Evolutionary conservation across 495 filamentous ascomycete species (phyloP), one percentile per base, ranked within the genome.

Genomic region (Achaetomiella virescens): DNA sequence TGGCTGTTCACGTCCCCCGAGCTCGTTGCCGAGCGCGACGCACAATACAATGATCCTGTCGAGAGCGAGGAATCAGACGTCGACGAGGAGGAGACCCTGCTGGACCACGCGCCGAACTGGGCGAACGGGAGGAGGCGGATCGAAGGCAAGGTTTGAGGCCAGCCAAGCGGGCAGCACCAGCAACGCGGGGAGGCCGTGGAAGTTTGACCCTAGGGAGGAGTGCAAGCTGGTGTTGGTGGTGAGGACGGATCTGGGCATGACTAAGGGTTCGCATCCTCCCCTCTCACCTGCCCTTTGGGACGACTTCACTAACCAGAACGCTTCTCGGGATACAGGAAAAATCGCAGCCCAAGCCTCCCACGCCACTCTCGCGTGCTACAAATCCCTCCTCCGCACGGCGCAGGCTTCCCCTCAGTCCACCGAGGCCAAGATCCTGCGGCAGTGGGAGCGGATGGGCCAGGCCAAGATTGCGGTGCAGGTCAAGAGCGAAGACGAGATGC

Each of bases 321-420:
- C 8, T 47, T 49, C 46, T 46, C 11, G n/a, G 4, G 2, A 15
- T 3, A 49, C 58, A 96, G 93, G 93, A 58, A 98, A 98, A 81
- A 97, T 97, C 63, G 95, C 89, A 51, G 93, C 93, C 7, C 95
- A 98, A 77, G 88, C 84, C 71, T 86, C 86, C n/a, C 93, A 98
- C 71, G 93, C 93, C 9, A 96, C 93, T 1, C 83, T 98, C 38
- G 91, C 92, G 31, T 96, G 91, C 80, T 98, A 97, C 84, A 96
- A 95, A 74, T 76, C 82, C 36, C 81, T 90, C 54, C 73, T 81
- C 54, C 71, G 76, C n/a, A 73, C 79, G 44, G 70, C 84, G 8
- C 53, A 63, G 33, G 66, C 65, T 21, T 64, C 70, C 18, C 73
- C 76, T 3, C 71, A 76, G 8, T 75, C 79, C 10, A 70, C 83